These are phyloP conservation scores for Beauveria sp. DNA, from an alignment of 2,329 filamentous ascomycete genomes.

Conservation along the genomic window DNA sequence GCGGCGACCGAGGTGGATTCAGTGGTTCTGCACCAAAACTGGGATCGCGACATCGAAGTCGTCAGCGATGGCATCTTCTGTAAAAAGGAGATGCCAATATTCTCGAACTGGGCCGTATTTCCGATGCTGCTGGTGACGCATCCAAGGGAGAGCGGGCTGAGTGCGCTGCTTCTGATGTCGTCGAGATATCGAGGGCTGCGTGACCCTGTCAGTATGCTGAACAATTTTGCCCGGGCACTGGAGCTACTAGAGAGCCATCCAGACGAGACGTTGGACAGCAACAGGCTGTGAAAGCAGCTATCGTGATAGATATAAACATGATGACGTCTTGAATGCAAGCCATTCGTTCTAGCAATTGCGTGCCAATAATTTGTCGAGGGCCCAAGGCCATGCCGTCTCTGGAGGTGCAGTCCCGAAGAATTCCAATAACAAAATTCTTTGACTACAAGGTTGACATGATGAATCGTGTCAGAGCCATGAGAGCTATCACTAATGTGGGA, in stretches of 20 bases:
- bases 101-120: slow-evolving; percentile 1
- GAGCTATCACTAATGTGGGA: neutral
- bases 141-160: neutral
- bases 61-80: neutral
- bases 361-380: no score
- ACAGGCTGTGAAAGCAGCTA: neutral
- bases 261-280: neutral
- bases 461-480: neutral
- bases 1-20: neutral
- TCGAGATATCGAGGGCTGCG: neutral
- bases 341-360: no score
- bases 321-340: no score
- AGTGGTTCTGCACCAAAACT: slow-evolving; percentile 5
- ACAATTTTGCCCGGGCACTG: neutral
- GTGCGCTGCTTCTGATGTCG: slow-evolving; percentile 2
- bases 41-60: neutral
- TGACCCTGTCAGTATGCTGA: neutral
- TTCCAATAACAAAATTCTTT: neutral
- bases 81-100: neutral
- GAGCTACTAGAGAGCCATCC: neutral
- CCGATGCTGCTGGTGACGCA: neutral
- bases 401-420: no score
- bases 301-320: no score
- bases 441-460: neutral
- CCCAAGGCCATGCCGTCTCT: no score